Conservation (phyloP, 1,284 basidiomycete species). For the Volvariella surrecta region DNA sequence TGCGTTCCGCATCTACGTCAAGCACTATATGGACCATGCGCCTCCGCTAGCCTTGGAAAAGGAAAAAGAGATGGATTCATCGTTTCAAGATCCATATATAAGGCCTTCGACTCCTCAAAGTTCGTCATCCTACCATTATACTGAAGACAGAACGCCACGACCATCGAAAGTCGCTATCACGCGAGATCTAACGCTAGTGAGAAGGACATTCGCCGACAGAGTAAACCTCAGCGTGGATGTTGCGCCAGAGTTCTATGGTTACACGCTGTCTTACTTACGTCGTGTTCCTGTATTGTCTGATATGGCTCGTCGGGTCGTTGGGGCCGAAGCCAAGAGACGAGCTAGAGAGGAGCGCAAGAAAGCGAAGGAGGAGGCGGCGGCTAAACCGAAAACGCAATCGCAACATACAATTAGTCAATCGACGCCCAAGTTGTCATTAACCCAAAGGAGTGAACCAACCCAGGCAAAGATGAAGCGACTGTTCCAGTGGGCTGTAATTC, state of each 20-base stretch:
- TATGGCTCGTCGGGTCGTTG: slow-evolving; percentile 52
- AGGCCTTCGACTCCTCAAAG: slow-evolving; percentile 1
- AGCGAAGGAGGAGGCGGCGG: slow-evolving; percentile 19
- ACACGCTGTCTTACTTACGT: slow-evolving; percentile 63
- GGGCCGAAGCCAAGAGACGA: slow-evolving; percentile 45
- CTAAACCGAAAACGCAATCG: slow-evolving; percentile 5
- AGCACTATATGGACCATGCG: slow-evolving; percentile 63
- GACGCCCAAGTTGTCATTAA: slow-evolving; percentile 8
- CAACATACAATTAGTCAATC: slow-evolving; percentile 8
- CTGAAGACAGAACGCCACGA: slow-evolving; percentile 17
- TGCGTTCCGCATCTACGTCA: slow-evolving; percentile 65
- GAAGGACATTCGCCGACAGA: no score
- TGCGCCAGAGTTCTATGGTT: slow-evolving; percentile 29
- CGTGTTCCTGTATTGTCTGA: slow-evolving; percentile 62
- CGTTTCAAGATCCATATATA: no score
- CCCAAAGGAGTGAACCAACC: slow-evolving; percentile 15
- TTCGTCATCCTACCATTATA: not conserved
- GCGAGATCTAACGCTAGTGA: slow-evolving; percentile 13
- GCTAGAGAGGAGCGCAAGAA: slow-evolving; percentile 35
- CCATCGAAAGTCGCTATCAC: slow-evolving; percentile 8
- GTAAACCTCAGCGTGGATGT: no score
- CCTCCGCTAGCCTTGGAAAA: slow-evolving; percentile 6
- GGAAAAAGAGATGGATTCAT: no score
- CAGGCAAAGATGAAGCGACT: slow-evolving; percentile 51
- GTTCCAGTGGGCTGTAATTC: slow-evolving; percentile 52